Evolutionary conservation across 2,329 filamentous ascomycete genomes (phyloP), one percentile per base, ranked within the genome.

Genomic region (Nemania sp.): DNA sequence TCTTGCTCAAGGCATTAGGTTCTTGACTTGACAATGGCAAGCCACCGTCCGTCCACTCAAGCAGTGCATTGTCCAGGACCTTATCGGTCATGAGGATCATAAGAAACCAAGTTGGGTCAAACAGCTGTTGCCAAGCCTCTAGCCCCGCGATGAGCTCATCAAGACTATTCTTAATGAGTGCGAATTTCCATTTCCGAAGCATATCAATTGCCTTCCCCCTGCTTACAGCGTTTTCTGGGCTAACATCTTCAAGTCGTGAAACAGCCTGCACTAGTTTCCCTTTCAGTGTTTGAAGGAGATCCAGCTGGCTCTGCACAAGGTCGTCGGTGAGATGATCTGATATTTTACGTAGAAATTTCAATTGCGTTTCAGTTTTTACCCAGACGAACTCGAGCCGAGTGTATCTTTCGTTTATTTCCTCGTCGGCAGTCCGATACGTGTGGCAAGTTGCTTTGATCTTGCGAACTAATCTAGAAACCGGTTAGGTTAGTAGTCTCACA

Each of bases 91-190:
- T 10, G 13, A 59, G 54, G n/a, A 64, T 67, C 59, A 67, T 63
- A 7, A 67, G 64, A 55, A 54, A 67, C 64, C 60, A 67, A 38
- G 47, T 55, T 26, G 64, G 60, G 26, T 67, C 64, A 10, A 67
- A 67, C 18, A 47, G 53, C 43, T 63, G 53, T 38, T 58, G 54
- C 64, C 59, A 67, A 45, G 27, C 43, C 32, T 67, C 64, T 13
- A 67, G 47, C 29, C 63, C 59, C 2, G 47, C 27, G 35, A 67
- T 55, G 6, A 67, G 53, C 20, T 67, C 64, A 55, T 67, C 49
- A 11, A 67, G 55, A 27, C 38, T 64, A 7, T 35, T 64, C 26
- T 67, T 64, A 32, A 66, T 20, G 35, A 57, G 52, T 5, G 64
- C 35, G 13, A 66, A 66, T 20, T 66, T 66, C 64, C 52, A 57